Evolutionary conservation across 164 flowering plant species (phyloP), one percentile per base, ranked within the genome.

Genomic region (Vitis amurensis): DNA sequence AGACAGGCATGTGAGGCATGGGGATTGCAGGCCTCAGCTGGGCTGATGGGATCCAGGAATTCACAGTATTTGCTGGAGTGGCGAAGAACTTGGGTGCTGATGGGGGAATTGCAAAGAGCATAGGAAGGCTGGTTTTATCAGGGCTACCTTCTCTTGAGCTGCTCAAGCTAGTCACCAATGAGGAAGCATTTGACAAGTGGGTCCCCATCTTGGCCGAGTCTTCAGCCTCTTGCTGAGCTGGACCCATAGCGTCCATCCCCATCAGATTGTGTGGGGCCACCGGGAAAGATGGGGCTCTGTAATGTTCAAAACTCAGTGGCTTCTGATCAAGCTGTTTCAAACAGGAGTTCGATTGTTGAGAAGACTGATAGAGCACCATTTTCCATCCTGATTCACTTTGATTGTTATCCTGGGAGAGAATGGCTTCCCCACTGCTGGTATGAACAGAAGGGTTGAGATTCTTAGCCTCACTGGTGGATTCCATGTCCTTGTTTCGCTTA

Each of bases 141-240:
- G 89, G 89, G 59, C 86, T 82, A 8, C 71, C 82, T 72, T 87
- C 87, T 63, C 87, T 78, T 16, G 90, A 83, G 84, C 83, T 80
- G 73, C 71, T 68, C 70, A 84, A 69, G 60, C 86, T 83, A 1
- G 86, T 83, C 55, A 81, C 88, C 56, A 81, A 15, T 0, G 88
- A 86, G 37, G 87, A 82, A 15, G 82, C 68, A 68, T 71, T 82
- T 0, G 86, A 86, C 23, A 84, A 55, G 59, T 73, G 81, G 50
- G 73, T 27, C 13, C 78, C 74, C 74, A 66, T 66, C 60, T 73
- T 77, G 44, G 53, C 50, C 2, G 79, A 70, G 13, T 69, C 76
- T 12, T 70, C 77, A 1, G 58, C 62, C 14, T 67, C 75, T 51
- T 27, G 74, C 56, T 68, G 76, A 49, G 14, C 73, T 47, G 67